Evolutionary conservation across 805 yeast genomes (phyloP).

Genomic region (Candida xyloterini): DNA sequence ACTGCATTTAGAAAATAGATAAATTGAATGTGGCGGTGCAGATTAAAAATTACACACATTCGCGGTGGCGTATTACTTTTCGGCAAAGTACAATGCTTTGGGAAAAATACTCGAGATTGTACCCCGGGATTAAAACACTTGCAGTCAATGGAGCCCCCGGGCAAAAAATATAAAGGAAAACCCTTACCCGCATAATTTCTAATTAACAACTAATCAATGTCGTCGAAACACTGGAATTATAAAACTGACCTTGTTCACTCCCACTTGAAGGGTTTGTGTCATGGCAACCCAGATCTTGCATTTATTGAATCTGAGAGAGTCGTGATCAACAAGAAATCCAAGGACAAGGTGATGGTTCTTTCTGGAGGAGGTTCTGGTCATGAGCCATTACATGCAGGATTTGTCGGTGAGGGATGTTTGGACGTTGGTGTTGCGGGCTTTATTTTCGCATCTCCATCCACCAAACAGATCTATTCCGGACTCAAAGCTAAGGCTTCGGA

Average conservation of each 20-base stretch:
- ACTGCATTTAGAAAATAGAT: conserved; percentile 5
- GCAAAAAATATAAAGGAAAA: no score
- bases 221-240: conserved; percentile 49
- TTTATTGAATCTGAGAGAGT: conserved; percentile 58
- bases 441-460: conserved; percentile 87
- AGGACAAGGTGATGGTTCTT: conserved; percentile 62
- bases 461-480: conserved; percentile 77
- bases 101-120: background rate
- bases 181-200: background rate
- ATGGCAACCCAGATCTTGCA: conserved; percentile 51
- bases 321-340: conserved; percentile 38
- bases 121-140: background rate
- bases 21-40: background rate
- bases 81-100: no score
- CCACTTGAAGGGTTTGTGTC: conserved; percentile 51
- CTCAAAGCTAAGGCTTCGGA: conserved; percentile 52
- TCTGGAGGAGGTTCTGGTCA: conserved; percentile 98
- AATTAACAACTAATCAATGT: conserved; percentile 2
- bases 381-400: conserved; percentile 92
- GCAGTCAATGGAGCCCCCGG: no score
- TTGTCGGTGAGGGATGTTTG: conserved; percentile 77
- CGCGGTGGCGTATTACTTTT: no score
- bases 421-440: conserved; percentile 90
- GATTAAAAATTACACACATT: background rate
- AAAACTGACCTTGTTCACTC: conserved; percentile 43